phyloP scores from a whole-genome alignment of 75 land plant species.

The Selaginella tamariscina region DNA sequence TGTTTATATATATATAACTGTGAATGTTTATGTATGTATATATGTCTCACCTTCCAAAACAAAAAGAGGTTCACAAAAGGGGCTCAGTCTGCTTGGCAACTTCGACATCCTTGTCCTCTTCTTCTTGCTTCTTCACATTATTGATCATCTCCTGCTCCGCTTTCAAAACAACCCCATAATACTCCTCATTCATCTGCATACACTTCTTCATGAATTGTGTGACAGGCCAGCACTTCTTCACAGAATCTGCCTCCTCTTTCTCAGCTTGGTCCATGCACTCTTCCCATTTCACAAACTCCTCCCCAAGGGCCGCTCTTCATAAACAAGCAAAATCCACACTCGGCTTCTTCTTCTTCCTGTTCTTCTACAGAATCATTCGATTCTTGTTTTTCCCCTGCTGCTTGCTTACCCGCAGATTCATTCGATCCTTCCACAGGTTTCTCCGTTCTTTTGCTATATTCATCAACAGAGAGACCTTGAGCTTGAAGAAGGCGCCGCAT shows the following conservation, averaged over 20 bases:
- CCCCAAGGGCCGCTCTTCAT: conserved; percentile 89
- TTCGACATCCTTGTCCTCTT: neutral
- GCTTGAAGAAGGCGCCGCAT: no score
- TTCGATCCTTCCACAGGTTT: no score
- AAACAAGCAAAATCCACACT: conserved; percentile 82
- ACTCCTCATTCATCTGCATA: conserved; percentile 65
- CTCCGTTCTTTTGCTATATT: no score
- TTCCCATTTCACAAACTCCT: conserved; percentile 68
- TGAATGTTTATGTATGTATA: no score
- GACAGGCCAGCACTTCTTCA: conserved; percentile 50
- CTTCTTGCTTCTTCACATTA: neutral
- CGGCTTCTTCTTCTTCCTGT: conserved; percentile 48
- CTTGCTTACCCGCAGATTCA: no score
- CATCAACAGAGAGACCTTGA: no score
- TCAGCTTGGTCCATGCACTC: conserved; percentile 71
- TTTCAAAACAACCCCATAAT: conserved; percentile 55
- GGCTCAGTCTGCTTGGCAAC: no score
- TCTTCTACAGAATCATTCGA: no score
- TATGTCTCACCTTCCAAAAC: no score
- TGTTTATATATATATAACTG: no score
- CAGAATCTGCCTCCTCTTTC: conserved; percentile 47
- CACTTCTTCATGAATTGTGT: conserved; percentile 54
- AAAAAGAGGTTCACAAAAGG: no score
- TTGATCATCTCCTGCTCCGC: conserved; percentile 55
- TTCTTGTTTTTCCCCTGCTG: no score